Percentiles rank a stretch among this genome's conserved stretches.
These are phyloP conservation scores for Torulaspora microellipsoides DNA, from an alignment of 805 yeast species.

Conservation along the genomic window DNA sequence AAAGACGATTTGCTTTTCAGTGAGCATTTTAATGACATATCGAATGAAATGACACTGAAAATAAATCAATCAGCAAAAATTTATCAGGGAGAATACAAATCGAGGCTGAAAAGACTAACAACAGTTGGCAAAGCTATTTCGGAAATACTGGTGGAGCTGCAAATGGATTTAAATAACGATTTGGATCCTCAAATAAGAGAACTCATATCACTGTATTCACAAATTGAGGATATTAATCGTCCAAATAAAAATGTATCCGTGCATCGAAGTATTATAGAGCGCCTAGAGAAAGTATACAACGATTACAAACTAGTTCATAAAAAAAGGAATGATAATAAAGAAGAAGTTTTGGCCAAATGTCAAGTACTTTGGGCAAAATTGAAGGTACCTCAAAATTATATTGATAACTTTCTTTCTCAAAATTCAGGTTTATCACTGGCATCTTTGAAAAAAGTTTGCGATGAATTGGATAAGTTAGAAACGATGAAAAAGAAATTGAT, in stretches of 20 bases:
- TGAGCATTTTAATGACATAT: slow-evolving; percentile 21
- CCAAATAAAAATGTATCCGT: slow-evolving; percentile 7
- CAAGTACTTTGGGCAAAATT: slow-evolving; percentile 52
- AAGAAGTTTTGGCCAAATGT: slow-evolving; percentile 39
- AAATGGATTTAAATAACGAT: slow-evolving; percentile 9
- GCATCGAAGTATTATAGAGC: slow-evolving; percentile 5
- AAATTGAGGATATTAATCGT: neutral
- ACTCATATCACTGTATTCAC: slow-evolving; percentile 3
- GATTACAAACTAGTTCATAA: slow-evolving; percentile 26
- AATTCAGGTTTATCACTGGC: slow-evolving; percentile 46
- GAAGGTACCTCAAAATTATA: slow-evolving; percentile 42
- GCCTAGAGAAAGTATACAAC: slow-evolving; percentile 13
- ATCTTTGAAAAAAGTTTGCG: slow-evolving; percentile 47
- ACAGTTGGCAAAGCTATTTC: slow-evolving; percentile 14
- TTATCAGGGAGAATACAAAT: slow-evolving; percentile 18
- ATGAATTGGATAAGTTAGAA: slow-evolving; percentile 54
- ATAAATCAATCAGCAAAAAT: slow-evolving; percentile 9
- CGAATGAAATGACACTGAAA: slow-evolving; percentile 2
- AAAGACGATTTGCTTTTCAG: slow-evolving; percentile 20
- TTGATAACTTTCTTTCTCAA: slow-evolving; percentile 37
- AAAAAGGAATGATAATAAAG: slow-evolving; percentile 36
- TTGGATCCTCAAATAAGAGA: slow-evolving; percentile 9
- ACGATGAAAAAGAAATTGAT: slow-evolving; percentile 59
- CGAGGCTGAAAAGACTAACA: slow-evolving; percentile 12
- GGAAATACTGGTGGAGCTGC: slow-evolving; percentile 21